Conservation (phyloP, 1,284 basidiomycete species). For the Meira nashicola region DNA sequence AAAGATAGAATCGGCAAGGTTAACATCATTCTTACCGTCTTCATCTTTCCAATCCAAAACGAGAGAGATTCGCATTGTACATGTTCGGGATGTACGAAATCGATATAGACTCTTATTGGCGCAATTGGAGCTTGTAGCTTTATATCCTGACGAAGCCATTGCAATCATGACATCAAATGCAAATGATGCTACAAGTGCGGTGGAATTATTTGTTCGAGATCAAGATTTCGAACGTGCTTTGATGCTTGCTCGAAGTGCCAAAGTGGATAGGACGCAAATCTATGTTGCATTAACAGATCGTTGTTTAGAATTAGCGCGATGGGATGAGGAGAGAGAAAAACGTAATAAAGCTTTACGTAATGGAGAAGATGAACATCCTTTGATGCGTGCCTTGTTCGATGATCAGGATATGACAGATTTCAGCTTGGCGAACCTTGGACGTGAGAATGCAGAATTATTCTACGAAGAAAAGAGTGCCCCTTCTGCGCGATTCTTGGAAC, state of each 20-base stretch:
- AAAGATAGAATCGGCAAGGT: constrained; percentile 45
- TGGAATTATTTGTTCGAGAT: constrained; percentile 73
- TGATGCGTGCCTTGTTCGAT: not conserved
- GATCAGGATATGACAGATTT: not conserved
- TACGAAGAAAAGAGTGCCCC: constrained; percentile 13
- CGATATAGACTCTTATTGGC: constrained; percentile 77
- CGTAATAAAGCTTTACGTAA: not conserved
- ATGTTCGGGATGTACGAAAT: constrained; percentile 57
- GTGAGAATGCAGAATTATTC: not conserved
- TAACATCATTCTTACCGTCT: constrained; percentile 74
- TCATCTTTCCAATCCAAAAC: constrained; percentile 58
- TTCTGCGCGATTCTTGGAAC: constrained; percentile 25
- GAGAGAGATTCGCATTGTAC: constrained; percentile 41
- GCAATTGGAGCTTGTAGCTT: constrained; percentile 68
- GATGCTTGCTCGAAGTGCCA: constrained; percentile 68
- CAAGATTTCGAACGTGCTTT: constrained; percentile 77
- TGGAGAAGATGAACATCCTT: constrained; percentile 9
- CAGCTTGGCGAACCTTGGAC: not conserved
- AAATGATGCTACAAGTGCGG: constrained; percentile 59
- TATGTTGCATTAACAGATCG: constrained; percentile 73
- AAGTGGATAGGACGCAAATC: constrained; percentile 78
- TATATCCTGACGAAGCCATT: constrained; percentile 58
- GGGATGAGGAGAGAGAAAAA: not conserved
- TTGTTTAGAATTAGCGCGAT: constrained; percentile 59
- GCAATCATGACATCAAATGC: constrained; percentile 23